Base-by-base conservation (phyloP, 768 basidiomycete species). In the Chalciporus chontae region DNA sequence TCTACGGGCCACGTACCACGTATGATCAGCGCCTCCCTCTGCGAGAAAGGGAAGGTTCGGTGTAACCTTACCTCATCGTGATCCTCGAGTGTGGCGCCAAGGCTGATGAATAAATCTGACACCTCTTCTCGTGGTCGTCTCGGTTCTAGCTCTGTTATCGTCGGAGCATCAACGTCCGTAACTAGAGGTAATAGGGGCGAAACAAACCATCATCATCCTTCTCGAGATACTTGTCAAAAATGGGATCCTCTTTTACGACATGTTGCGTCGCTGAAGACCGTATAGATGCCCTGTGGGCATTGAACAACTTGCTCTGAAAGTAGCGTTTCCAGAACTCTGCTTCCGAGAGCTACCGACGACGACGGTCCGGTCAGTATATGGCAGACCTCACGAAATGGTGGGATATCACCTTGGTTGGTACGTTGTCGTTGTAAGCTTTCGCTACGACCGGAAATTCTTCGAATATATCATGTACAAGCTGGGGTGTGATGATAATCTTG, bases 381-480 rank as follows among this genome's bases (percentile, higher is more conserved):
- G 18, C n/a, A 15, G 15, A 17, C 41, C 17, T 4, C 21, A 38
- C 11, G 32, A 2, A 41, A 41, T 23, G 23, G 13, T 26, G 18
- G 11, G 51, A 31, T 64, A 54, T 72, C 24, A 87, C 94, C 76
- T 89, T 87, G 55, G 70, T 79, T 3, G 95, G 94, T 1, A 98
- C 94, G 57, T 94, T 94, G 62, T 95, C 94, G 52, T 73, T 85
- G 61, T 96, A 95, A 0, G 94, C 95, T 67, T 83, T 88, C 36
- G 87, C 85, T 11, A 98, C 92, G 27, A 96, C 87, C 2, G 96
- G 94, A 64, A 94, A 98, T 71, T 96, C 94, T 56, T 98, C 94
- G 60, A 99, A 99, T 43, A 98, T 93, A 61, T 98, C 95, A 59
- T 90, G 84, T 29, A 95, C 88, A 40, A 97, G 77, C 68, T 94